Conservation (phyloP, 73 alveolate species). For the Paramecium octaurelia region DNA sequence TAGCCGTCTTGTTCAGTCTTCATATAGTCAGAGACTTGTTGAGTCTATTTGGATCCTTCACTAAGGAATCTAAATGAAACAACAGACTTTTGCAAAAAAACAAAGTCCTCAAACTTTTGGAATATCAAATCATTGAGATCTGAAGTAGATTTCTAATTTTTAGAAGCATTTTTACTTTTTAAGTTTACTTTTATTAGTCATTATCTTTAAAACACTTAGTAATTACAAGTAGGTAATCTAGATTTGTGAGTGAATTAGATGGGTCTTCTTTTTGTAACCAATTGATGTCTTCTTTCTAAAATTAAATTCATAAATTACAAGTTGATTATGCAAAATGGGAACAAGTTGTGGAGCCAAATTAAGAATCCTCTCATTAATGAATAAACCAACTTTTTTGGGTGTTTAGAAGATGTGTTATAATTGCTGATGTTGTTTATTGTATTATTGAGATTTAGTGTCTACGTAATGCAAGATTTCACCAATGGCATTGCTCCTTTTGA, state of each 20-base stretch:
- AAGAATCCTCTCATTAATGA: slow-evolving; percentile 8
- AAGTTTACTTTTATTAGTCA: neutral
- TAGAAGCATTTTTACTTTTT: neutral
- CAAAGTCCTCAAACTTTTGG: slow-evolving; percentile 23
- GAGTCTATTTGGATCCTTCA: neutral
- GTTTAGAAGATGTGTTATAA: neutral
- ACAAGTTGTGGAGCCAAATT: slow-evolving; percentile 26
- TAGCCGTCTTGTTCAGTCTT: neutral
- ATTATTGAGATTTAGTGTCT: neutral
- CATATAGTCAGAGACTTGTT: neutral
- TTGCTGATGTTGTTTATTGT: slow-evolving; percentile 7
- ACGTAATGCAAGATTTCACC: slow-evolving; percentile 37
- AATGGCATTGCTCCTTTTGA: neutral
- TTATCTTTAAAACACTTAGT: slow-evolving; percentile 4
- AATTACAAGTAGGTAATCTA: neutral
- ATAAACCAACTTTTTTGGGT: neutral
- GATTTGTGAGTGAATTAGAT: neutral
- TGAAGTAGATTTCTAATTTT: neutral
- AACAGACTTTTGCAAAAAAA: neutral
- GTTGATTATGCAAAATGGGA: slow-evolving; percentile 16
- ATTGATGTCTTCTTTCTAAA: slow-evolving; percentile 17
- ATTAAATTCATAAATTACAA: neutral
- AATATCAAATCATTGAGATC: neutral
- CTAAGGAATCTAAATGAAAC: neutral
- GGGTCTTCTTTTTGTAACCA: slow-evolving; percentile 16